Conservation (phyloP, 495 filamentous ascomycete genomes). For the Neurospora tetraspora region DNA sequence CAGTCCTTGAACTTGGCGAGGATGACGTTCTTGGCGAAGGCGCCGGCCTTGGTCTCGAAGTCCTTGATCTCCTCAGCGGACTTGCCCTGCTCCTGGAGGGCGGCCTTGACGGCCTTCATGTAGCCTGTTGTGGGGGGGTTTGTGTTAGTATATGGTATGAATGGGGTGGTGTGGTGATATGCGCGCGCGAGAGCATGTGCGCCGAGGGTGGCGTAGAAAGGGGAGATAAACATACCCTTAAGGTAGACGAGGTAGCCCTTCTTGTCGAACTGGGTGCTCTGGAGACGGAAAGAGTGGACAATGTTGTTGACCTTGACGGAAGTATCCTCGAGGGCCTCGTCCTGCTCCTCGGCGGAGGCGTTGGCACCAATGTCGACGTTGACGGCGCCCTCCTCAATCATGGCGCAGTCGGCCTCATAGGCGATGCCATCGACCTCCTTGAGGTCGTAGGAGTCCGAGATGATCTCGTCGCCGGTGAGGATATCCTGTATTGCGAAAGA, state of each 20-base stretch:
- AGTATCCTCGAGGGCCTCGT: slow-evolving; percentile 59
- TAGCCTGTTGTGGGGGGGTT: slow-evolving; percentile 46
- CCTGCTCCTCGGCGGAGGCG: slow-evolving; percentile 84
- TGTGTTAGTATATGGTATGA: not conserved
- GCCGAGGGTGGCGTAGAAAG: too few species aligned
- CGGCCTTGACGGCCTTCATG: slow-evolving; percentile 74
- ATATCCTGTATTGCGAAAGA: slow-evolving; percentile 57
- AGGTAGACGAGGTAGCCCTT: slow-evolving; percentile 68
- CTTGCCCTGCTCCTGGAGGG: slow-evolving; percentile 52
- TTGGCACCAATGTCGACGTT: slow-evolving; percentile 89
- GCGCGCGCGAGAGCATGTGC: not conserved
- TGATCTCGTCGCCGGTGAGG: slow-evolving; percentile 83
- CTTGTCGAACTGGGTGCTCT: slow-evolving; percentile 71
- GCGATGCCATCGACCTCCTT: slow-evolving; percentile 64
- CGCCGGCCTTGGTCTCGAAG: slow-evolving; percentile 65
- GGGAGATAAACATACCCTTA: slow-evolving; percentile 51
- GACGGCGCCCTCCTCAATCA: slow-evolving; percentile 66
- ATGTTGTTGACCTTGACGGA: slow-evolving; percentile 83
- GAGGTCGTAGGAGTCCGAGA: slow-evolving; percentile 85
- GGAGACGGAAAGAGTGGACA: slow-evolving; percentile 82
- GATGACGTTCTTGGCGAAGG: slow-evolving; percentile 70
- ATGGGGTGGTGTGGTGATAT: not conserved
- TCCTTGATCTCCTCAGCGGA: slow-evolving; percentile 53
- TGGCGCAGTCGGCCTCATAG: slow-evolving; percentile 84
- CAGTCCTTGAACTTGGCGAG: slow-evolving; percentile 82